These are phyloP conservation scores for Dioscorea alata DNA, from an alignment of 106 monocot genomes.

Conservation along the genomic window DNA sequence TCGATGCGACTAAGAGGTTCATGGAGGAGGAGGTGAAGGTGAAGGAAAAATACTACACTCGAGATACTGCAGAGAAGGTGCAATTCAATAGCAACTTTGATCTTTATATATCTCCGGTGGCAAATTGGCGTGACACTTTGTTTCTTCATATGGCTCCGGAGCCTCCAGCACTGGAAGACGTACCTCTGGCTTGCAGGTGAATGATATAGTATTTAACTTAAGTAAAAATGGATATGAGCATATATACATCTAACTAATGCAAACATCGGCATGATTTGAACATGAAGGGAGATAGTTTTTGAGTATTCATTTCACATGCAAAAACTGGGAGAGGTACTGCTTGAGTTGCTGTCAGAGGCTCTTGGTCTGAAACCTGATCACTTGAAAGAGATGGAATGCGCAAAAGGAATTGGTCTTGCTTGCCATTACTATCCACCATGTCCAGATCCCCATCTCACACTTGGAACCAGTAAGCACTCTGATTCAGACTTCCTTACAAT, in stretches of 20 bases:
- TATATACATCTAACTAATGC: background rate
- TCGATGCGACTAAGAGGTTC: background rate
- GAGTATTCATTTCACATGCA: no score
- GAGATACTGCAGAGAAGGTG: conserved; percentile 1
- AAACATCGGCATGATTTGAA: no score
- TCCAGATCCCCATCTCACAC: conserved; percentile 4
- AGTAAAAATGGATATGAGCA: no score
- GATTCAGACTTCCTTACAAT: conserved; percentile 12
- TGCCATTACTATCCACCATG: conserved; percentile 14
- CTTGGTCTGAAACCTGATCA: background rate
- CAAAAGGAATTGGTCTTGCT: background rate
- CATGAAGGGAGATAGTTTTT: no score
- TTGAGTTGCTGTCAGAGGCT: conserved; percentile 5
- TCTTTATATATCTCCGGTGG: conserved; percentile 1
- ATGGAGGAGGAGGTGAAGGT: background rate
- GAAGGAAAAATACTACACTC: background rate
- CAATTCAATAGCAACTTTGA: conserved; percentile 9
- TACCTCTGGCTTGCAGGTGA: conserved; percentile 1
- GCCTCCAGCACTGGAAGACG: background rate
- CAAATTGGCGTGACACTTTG: conserved; percentile 24
- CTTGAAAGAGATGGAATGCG: conserved; percentile 5
- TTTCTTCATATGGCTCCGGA: conserved; percentile 2
- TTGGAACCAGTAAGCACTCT: conserved; percentile 11
- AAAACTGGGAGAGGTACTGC: no score
- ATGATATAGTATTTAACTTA: no score